Evolutionary conservation across 108 stramenopile genomes (phyloP).

Genomic region (Ochromonas danica): DNA sequence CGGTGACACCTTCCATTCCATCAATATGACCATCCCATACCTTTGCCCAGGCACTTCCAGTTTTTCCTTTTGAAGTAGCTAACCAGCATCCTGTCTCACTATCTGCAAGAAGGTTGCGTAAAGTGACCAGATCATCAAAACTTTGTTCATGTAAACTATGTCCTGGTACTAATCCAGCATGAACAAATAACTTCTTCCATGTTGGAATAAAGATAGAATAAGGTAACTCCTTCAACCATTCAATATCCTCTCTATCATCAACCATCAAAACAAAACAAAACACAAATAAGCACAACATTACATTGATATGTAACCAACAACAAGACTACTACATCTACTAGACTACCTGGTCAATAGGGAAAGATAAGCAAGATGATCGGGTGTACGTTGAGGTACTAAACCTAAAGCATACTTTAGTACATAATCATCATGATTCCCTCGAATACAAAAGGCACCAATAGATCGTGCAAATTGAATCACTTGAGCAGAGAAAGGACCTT

Average conservation of each 20-base stretch:
- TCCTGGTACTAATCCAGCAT: slow-evolving; percentile 54
- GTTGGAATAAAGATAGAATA: slow-evolving; percentile 50
- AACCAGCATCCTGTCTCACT: slow-evolving; percentile 34
- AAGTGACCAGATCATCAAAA: slow-evolving; percentile 42
- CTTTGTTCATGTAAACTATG: slow-evolving; percentile 39
- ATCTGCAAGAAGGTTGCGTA: slow-evolving; percentile 47
- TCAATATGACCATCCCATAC: slow-evolving; percentile 18
- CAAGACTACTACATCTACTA: background rate
- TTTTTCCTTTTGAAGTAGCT: background rate
- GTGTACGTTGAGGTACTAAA: too few species aligned
- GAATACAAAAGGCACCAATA: slow-evolving; percentile 65
- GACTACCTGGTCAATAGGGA: too few species aligned
- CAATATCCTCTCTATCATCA: slow-evolving; percentile 40
- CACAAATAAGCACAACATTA: background rate
- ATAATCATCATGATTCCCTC: slow-evolving; percentile 89
- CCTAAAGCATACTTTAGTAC: too few species aligned
- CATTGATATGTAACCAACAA: background rate
- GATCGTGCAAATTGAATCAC: slow-evolving; percentile 63
- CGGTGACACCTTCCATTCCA: slow-evolving; percentile 20
- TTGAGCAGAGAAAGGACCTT: slow-evolving; percentile 72
- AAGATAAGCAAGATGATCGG: too few species aligned
- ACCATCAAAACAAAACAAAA: background rate
- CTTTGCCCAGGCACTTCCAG: slow-evolving; percentile 31
- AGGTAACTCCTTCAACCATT: slow-evolving; percentile 47
- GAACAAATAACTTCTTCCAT: slow-evolving; percentile 46